A percentile compares a stretch with the other conserved stretches of the same genome.
These are phyloP conservation scores for Dissophora ornata DNA, from an alignment of 192 early-diverging fungal genomes.

Conservation along the genomic window DNA sequence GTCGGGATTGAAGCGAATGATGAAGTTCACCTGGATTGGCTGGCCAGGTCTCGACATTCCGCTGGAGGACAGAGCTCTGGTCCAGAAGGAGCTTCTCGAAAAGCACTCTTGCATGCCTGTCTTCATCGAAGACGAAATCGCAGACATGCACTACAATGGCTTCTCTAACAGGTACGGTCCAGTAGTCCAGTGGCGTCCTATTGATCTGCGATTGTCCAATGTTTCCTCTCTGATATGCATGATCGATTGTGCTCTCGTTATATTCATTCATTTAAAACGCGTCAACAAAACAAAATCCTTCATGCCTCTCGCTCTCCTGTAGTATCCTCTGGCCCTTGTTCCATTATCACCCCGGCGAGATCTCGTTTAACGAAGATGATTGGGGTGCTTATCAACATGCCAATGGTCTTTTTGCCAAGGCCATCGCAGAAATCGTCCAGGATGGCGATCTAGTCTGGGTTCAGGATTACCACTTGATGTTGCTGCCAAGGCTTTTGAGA, in stretches of 20 bases:
- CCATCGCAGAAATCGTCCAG: conserved; percentile 83
- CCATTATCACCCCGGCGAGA: conserved; percentile 99
- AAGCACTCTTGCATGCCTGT: conserved; percentile 93
- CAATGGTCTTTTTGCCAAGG: conserved; percentile 94
- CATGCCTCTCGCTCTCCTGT: not conserved
- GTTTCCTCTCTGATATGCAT: no score
- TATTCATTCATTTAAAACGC: no score
- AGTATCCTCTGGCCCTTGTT: conserved; percentile 99
- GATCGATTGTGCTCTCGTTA: no score
- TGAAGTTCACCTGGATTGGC: conserved; percentile 98
- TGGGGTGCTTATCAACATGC: conserved; percentile 96
- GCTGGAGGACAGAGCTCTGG: conserved; percentile 74
- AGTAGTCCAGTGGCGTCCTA: no score
- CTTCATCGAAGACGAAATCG: conserved; percentile 92
- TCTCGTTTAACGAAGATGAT: conserved; percentile 92
- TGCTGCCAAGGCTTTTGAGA: conserved; percentile 89
- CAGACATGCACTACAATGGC: conserved; percentile 97
- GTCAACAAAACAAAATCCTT: not conserved
- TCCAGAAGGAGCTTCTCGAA: conserved; percentile 77
- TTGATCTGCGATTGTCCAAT: no score
- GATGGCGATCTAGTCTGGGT: conserved; percentile 93
- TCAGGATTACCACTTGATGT: conserved; percentile 99
- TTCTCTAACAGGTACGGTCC: conserved; percentile 85
- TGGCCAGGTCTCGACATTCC: conserved; percentile 96
- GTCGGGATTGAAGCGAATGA: conserved; percentile 92